Base-by-base conservation (phyloP, 164 flowering plant genomes). In the Chimonanthus praecox region DNA sequence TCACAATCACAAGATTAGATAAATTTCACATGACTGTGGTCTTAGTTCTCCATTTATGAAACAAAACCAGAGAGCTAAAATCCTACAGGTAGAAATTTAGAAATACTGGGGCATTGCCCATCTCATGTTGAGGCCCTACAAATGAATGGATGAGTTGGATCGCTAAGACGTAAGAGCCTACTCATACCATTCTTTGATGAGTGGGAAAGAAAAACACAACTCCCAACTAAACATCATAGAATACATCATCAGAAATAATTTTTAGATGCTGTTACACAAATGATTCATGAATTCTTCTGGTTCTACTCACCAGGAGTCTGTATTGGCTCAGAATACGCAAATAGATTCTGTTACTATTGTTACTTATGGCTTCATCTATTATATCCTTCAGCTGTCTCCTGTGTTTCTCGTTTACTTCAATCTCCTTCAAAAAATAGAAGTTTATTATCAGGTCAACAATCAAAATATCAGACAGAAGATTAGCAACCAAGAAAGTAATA, bases 301-400 rank as follows among this genome's bases (percentile, higher is more conserved):
- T 67, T 61, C 18, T 64, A 80, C 87, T 84, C 81, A 93, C 98
- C 89, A 91, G 83, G 68, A 93, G 85, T 72, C 94, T 82, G 82
- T 93, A 91, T 77, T 93, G 98, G 71, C 91, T 88, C 73, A 93
- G 92, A 75, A 93, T 91, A 63, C 83, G 85, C 88, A 93, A 79
- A 80, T 91, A 93, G 65, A 97, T 93, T 82, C 85, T 89, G 78
- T 88, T 89, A 50, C 89, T 89, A 84, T 90, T 89, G 69, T 86
- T 88, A 77, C 86, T 83, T 71, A 86, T 91, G 76, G 94, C 92
- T 84, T 89, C 88, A 43, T 93, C 94, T 71, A 91, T 89, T 94
- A 89, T 91, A 70, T 82, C 74, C 73, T 93, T 97, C 69, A 90
- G 92, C 62, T 91, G 82, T 74, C 92, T 84, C 13, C 88, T 85